These are phyloP conservation scores for Inga oerstediana DNA, from an alignment of 306 rosid species.

Conservation along the genomic window DNA sequence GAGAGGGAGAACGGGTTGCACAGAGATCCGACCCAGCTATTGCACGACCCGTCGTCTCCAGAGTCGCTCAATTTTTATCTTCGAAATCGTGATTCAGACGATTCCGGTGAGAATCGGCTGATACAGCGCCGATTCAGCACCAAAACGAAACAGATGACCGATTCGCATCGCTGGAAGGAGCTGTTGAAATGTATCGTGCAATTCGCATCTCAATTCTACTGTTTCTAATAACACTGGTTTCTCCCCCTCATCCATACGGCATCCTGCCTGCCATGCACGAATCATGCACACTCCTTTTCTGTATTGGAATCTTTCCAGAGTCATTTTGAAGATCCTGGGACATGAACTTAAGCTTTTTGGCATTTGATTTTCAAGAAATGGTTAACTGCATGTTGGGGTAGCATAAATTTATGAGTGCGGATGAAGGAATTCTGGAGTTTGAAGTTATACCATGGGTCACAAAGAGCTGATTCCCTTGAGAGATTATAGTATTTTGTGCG, in stretches of 20 bases:
- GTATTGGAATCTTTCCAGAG: background rate
- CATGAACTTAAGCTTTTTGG: background rate
- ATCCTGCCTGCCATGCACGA: background rate
- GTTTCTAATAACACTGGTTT: background rate
- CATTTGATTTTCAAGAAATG: background rate
- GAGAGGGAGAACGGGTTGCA: too few species aligned
- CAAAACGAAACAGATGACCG: too few species aligned
- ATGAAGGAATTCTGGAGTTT: background rate
- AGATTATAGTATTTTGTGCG: background rate
- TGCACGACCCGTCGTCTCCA: too few species aligned
- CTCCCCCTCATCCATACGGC: background rate
- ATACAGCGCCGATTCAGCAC: too few species aligned
- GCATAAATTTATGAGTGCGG: background rate
- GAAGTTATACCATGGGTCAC: background rate
- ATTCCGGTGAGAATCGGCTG: too few species aligned
- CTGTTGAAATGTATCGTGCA: too few species aligned
- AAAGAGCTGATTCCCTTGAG: background rate
- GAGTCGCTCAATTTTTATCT: too few species aligned
- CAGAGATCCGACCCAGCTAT: too few species aligned
- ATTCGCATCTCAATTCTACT: too few species aligned
- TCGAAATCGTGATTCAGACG: too few species aligned
- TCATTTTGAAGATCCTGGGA: background rate
- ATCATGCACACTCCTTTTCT: background rate
- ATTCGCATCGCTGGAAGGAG: too few species aligned
- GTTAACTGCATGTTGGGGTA: background rate